Evolutionary conservation across 208 protist genomes (phyloP).

Genomic region (Leptomonas pyrrhocoris): DNA sequence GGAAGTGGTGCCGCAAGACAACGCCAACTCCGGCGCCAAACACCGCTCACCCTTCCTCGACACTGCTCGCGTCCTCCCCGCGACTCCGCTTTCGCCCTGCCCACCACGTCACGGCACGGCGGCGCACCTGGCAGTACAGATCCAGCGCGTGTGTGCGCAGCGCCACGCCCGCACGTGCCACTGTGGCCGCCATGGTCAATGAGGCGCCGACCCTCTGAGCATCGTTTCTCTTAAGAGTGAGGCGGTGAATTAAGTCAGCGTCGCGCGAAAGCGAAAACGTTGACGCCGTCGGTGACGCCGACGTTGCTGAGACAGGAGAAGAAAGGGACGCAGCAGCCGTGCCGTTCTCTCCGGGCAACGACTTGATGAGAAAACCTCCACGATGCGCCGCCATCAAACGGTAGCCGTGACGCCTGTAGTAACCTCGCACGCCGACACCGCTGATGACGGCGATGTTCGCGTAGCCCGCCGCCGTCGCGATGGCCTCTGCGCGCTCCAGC

Average conservation of each 20-base stretch:
- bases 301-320: not conserved
- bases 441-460: slow-evolving; percentile 96
- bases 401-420: slow-evolving; percentile 98
- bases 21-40: too few relatives aligned
- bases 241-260: slow-evolving; percentile 12
- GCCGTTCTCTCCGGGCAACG: slow-evolving; percentile 12
- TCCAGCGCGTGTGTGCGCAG: slow-evolving; percentile 7
- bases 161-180: not conserved
- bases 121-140: slow-evolving; percentile 10
- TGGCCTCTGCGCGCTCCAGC: slow-evolving; percentile 96
- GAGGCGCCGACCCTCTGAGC: not conserved
- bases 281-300: not conserved
- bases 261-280: slow-evolving; percentile 20
- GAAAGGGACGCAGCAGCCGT: not conserved
- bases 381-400: slow-evolving; percentile 36
- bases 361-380: slow-evolving; percentile 78
- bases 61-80: slow-evolving; percentile 2
- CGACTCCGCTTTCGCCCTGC: slow-evolving; percentile 21
- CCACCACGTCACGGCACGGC: slow-evolving; percentile 24
- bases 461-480: slow-evolving; percentile 92
- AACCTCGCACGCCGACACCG: slow-evolving; percentile 97
- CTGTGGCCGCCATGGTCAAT: not conserved
- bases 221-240: not conserved
- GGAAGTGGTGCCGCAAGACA: too few relatives aligned
- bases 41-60: not conserved